Evolutionary conservation across 2,329 filamentous ascomycete genomes (phyloP).

Genomic region (Colletotrichum trifolii): DNA sequence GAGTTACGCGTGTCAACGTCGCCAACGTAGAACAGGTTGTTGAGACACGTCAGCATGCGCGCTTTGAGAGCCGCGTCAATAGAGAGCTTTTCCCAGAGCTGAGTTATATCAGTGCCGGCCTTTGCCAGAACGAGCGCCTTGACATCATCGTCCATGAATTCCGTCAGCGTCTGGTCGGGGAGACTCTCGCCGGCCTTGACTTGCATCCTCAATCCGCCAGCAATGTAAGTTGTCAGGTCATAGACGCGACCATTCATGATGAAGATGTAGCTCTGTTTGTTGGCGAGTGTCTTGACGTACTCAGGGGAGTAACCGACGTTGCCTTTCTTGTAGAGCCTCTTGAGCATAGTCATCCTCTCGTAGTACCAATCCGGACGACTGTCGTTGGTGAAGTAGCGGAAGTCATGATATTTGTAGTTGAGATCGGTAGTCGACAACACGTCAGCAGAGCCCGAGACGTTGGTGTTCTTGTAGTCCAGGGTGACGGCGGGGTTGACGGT

Average conservation of each 20-base stretch:
- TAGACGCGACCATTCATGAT: conserved; percentile 86
- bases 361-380: conserved; percentile 91
- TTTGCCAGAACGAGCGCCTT: conserved; percentile 80
- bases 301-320: conserved; percentile 83
- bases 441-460: conserved; percentile 75
- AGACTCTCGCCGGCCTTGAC: conserved; percentile 63
- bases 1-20: conserved; percentile 93
- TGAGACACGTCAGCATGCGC: conserved; percentile 84
- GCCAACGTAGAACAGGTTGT: conserved; percentile 95
- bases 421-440: conserved; percentile 70
- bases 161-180: conserved; percentile 63
- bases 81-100: conserved; percentile 80
- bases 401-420: conserved; percentile 90
- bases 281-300: conserved; percentile 78
- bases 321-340: conserved; percentile 84
- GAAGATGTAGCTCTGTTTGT: conserved; percentile 73
- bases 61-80: conserved; percentile 66
- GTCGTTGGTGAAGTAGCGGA: conserved; percentile 85
- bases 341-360: conserved; percentile 85
- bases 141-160: conserved; percentile 86
- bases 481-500: conserved; percentile 76
- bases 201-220: conserved; percentile 76
- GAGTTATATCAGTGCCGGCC: conserved; percentile 82
- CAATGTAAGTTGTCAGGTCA: conserved; percentile 86
- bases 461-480: conserved; percentile 83